These are phyloP conservation scores for Meredithiella fracta DNA, from an alignment of 2,329 filamentous ascomycete genomes.

Conservation along the genomic window DNA sequence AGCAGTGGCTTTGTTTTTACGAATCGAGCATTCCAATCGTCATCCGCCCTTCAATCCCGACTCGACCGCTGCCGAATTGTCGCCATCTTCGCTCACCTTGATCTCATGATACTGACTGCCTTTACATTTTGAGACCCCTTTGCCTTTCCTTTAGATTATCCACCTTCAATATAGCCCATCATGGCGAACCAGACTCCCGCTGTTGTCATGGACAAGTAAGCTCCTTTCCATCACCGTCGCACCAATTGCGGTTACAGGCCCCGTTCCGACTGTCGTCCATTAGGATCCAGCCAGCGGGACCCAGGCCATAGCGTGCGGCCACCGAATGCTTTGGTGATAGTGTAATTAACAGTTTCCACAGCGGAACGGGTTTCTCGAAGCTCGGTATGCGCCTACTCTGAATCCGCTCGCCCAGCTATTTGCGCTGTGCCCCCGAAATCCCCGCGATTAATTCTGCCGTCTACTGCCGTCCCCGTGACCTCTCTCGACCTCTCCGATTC, in stretches of 20 bases:
- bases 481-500: background rate
- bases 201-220: constrained; percentile 99
- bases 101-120: background rate
- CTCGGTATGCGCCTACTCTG: constrained; percentile 48
- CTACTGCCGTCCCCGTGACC: background rate
- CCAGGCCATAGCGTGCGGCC: background rate
- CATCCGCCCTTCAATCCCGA: constrained; percentile 8
- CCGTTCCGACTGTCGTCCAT: constrained; percentile 7
- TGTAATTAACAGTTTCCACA: constrained; percentile 30
- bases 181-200: constrained; percentile 98
- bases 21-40: constrained; percentile 11
- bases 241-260: constrained; percentile 4
- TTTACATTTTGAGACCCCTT: background rate
- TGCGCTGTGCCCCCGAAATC: background rate
- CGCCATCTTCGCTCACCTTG: background rate
- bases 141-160: background rate
- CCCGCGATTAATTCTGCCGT: background rate
- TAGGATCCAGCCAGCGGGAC: background rate
- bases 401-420: constrained; percentile 11
- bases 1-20: constrained; percentile 6
- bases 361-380: constrained; percentile 98
- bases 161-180: constrained; percentile 16
- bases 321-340: background rate
- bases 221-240: constrained; percentile 20
- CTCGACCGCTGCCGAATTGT: background rate